Evolutionary conservation across 2,329 filamentous ascomycete species (phyloP).

Genomic region (Daldinia sp.): DNA sequence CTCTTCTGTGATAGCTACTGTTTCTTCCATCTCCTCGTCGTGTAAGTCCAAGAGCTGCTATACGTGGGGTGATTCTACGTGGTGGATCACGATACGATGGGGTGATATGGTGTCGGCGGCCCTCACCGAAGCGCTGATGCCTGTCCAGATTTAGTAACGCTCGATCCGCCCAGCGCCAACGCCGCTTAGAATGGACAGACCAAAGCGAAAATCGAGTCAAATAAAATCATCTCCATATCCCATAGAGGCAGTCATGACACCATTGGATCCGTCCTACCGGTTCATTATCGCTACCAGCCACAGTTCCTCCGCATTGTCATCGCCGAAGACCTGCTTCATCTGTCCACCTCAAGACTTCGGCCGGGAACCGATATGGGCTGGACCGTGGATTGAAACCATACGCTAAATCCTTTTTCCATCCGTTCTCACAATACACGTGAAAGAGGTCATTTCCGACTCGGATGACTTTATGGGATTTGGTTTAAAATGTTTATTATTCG

Average conservation of each 20-base stretch:
- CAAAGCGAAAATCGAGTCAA: conserved; percentile 14
- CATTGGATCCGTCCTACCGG: conserved; percentile 19
- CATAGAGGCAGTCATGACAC: conserved; percentile 16
- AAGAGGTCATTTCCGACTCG: background rate
- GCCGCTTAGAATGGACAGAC: conserved; percentile 26
- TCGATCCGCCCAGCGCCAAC: conserved; percentile 15
- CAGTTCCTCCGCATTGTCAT: conserved; percentile 14
- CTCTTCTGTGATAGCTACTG: background rate
- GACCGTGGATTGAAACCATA: background rate
- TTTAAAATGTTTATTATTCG: no score
- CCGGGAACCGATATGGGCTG: background rate
- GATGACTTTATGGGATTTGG: no score
- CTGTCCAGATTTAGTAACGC: conserved; percentile 29
- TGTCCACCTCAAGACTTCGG: conserved; percentile 12
- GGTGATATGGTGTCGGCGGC: conserved; percentile 33
- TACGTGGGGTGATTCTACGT: conserved; percentile 27
- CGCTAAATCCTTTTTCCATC: background rate
- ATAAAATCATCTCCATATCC: conserved; percentile 26
- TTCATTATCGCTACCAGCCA: conserved; percentile 31
- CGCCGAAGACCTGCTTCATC: conserved; percentile 27
- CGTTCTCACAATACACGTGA: background rate
- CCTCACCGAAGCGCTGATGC: conserved; percentile 30
- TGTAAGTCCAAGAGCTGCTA: conserved; percentile 18
- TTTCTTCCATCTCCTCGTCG: conserved; percentile 22
- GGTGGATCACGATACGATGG: conserved; percentile 35